Base-by-base conservation (phyloP, 2,329 filamentous ascomycete species). In the Leptographium wingfieldii region DNA sequence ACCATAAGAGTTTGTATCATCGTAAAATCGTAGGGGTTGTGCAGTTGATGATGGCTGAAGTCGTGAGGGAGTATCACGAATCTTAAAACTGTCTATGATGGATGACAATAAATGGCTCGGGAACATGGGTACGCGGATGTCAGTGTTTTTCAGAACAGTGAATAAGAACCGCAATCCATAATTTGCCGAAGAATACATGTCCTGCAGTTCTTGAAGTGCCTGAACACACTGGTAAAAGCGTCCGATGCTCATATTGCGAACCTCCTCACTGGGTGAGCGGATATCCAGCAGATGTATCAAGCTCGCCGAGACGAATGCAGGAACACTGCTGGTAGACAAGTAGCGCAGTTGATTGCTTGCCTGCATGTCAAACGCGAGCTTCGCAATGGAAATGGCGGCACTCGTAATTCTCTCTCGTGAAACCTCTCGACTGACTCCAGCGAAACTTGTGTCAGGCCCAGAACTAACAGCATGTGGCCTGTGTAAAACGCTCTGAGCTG, bases 231-330 rank as follows among this genome's bases (percentile, higher is more conserved):
- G 59, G 48, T 53, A 53, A 22, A 60, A 57, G 38, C 48, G 58
- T 55, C 54, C 54, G 6, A 60, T 57, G 51, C 58, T 58, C 33
- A 52, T 51, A 33, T 58, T 56, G 16, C 60, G 60, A 5, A 60
- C 55, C 5, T 60, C 58, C 5, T 60, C 57, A 55, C 58, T 43
- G 33, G 29, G 38, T 4, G 55, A 38, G 25, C 58, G 58, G 35
- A 58, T 56, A 35, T 62, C 57, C 2, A 60, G 25, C 58, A 62
- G 57, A 48, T 62, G 60, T 22, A 53, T 46, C n/a, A 60, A 40
- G 25, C 49, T 51, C 1, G 60, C 55, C 3, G 58, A 53, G 27
- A 62, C 33, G 6, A 62, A 48, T 0, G 60, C 60, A 5, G 60
- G 53, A 9, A 62, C 57, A 3, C 58, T 53, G 55, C 56, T 62